Evolutionary conservation across 805 yeast genomes (phyloP).

Genomic region (Candida silvicultrix): DNA sequence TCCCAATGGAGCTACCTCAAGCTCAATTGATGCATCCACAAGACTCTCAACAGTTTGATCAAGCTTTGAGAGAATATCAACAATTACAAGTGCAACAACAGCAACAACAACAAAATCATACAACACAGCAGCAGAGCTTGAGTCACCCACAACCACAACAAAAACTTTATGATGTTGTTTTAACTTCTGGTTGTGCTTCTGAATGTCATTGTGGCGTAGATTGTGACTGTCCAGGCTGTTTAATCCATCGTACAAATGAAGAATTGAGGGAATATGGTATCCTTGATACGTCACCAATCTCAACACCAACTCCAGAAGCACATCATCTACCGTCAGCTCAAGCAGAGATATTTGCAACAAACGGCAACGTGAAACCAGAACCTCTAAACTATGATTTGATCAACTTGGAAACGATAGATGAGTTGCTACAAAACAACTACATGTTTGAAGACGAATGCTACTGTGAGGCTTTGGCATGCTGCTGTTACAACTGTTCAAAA

Average conservation of each 20-base stretch:
- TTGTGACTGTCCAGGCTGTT: constrained; percentile 21
- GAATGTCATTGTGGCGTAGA: constrained; percentile 22
- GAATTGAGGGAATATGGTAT: constrained; percentile 19
- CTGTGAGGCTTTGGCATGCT: constrained; percentile 11
- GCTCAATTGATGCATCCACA: not conserved
- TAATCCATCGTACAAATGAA: constrained; percentile 21
- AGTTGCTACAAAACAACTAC: constrained; percentile 9
- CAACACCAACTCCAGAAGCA: constrained; percentile 8
- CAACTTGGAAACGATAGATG: constrained; percentile 17
- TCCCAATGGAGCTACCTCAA: not conserved
- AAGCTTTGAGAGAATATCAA: not conserved
- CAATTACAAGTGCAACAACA: not conserved
- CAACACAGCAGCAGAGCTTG: not conserved
- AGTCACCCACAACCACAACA: not conserved
- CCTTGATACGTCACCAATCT: constrained; percentile 11
- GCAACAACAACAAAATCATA: not conserved
- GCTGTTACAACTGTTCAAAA: constrained; percentile 15
- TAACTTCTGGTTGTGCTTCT: constrained; percentile 17
- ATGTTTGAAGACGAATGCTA: constrained; percentile 12
- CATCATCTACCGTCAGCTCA: not conserved
- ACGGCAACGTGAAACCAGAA: not conserved
- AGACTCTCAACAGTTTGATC: not conserved
- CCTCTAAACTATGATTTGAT: constrained; percentile 1
- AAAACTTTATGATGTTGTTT: constrained; percentile 14
- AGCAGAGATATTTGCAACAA: not conserved